Percentiles rank a stretch among this genome's conserved stretches.
Conservation (phyloP, 441 rosid species). For the Adansonia madagascariensis region DNA sequence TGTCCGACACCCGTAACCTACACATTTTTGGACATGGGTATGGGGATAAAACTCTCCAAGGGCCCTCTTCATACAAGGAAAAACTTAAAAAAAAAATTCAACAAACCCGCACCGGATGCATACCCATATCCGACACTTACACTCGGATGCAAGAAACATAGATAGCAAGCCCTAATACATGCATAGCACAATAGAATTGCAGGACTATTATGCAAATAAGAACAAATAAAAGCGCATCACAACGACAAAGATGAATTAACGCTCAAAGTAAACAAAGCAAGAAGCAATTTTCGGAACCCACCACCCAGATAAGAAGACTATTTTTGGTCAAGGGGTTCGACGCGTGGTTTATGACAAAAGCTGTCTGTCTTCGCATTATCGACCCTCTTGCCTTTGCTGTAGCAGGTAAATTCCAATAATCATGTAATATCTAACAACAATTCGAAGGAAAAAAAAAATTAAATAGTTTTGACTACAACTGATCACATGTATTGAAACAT, state of each 20-base stretch:
- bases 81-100: too few species aligned
- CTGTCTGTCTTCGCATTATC: slow-evolving; percentile 70
- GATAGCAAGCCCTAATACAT: neutral
- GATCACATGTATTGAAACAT: neutral
- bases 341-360: slow-evolving; percentile 65
- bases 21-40: too few species aligned
- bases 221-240: slow-evolving; percentile 9
- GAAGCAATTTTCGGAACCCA: slow-evolving; percentile 38
- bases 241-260: slow-evolving; percentile 13
- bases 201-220: neutral
- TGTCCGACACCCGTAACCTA: too few species aligned
- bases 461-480: neutral
- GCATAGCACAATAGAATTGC: neutral
- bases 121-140: too few species aligned
- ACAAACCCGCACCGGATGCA: too few species aligned
- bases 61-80: too few species aligned
- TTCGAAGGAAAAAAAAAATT: neutral
- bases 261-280: slow-evolving; percentile 14
- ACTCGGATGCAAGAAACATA: too few species aligned
- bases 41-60: too few species aligned
- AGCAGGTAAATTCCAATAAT: slow-evolving; percentile 12
- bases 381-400: slow-evolving; percentile 61
- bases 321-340: slow-evolving; percentile 61
- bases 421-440: neutral
- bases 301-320: slow-evolving; percentile 79